Base-by-base conservation (phyloP, 2,329 filamentous ascomycete species). In the Apiospora aurea region DNA sequence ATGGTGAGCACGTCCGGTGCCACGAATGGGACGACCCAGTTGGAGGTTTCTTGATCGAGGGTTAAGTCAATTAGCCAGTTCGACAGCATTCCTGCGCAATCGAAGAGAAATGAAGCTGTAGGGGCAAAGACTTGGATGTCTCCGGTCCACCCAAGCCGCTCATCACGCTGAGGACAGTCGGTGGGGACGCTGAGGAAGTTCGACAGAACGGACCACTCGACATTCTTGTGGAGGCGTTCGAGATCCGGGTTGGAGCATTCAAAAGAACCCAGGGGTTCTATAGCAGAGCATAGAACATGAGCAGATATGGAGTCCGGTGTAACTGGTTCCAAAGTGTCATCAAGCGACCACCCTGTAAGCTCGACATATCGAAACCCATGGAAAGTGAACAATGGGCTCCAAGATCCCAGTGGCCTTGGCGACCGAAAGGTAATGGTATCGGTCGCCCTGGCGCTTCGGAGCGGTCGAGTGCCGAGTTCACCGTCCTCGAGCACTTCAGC, bases 181-280 rank as follows among this genome's bases (percentile, higher is more conserved):
- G 87, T 89, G 0, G 87, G 87, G 2, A 90, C 79, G 0, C 83
- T 84, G 0, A 89, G 71, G 74, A 90, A 89, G 75, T 90, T 90
- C 1, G 87, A 87, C 24, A 83, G 81, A 84, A 89, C 89, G 4
- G 83, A 83, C 88, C 88, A 89, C 24, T 81, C 75, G 0, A 86
- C 83, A 69, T 90, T 90, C 1, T 82, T 71, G 75, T 90, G 87
- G 4, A 90, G 82, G 46, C 84, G 78, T 74, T 89, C 90, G 24
- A 90, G 73, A 14, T 84, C 76, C 0, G 74, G 67, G 68, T 90
- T 79, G 0, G 88, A 90, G 71, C 85, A 88, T 2, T 81, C 75
- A 70, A 90, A 90, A 72, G 78, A 82, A 0, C 87, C 87, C 0
- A 78, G 85, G 7, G 82, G 81, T 43, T 68, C 66, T 11, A 76